phyloP scores from a whole-genome alignment of 352 stramenopile genomes.

The Aphanomyces astaci region DNA sequence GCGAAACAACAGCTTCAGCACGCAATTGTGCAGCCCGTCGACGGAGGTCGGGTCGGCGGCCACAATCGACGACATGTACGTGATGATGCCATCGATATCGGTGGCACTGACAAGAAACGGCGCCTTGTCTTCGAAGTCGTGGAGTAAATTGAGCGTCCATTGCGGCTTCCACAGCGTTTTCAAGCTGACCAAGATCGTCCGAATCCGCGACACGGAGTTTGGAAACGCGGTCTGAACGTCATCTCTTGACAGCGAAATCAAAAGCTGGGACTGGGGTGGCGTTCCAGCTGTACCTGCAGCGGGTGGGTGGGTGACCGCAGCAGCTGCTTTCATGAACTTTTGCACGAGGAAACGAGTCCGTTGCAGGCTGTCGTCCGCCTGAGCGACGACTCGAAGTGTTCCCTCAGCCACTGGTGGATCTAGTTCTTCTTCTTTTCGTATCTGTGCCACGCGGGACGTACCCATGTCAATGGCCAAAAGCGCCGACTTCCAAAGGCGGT shows the following conservation, averaged over 20 bases:
- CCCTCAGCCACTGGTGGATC: conserved; percentile 47
- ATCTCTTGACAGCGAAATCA: conserved; percentile 1
- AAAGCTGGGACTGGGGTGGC: neutral
- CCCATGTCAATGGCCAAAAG: conserved; percentile 40
- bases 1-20: conserved; percentile 4
- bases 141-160: neutral
- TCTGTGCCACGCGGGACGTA: conserved; percentile 30
- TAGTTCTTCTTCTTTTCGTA: conserved; percentile 70
- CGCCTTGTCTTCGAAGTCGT: neutral
- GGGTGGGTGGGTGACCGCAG: neutral
- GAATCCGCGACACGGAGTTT: neutral
- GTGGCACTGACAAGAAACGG: neutral
- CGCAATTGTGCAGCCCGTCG: neutral
- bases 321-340: neutral
- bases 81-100: neutral
- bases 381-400: conserved; percentile 31
- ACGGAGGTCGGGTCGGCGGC: neutral
- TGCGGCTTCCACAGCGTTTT: neutral
- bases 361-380: conserved; percentile 30
- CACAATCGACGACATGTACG: neutral
- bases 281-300: neutral
- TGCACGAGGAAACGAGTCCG: neutral
- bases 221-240: conserved; percentile 16
- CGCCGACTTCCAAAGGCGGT: conserved; percentile 32
- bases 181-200: neutral